Percentiles rank a stretch among this genome's conserved stretches.
These are phyloP conservation scores for Pharnaceum exiguum DNA, from an alignment of 148 eudicot species.

Conservation along the genomic window DNA sequence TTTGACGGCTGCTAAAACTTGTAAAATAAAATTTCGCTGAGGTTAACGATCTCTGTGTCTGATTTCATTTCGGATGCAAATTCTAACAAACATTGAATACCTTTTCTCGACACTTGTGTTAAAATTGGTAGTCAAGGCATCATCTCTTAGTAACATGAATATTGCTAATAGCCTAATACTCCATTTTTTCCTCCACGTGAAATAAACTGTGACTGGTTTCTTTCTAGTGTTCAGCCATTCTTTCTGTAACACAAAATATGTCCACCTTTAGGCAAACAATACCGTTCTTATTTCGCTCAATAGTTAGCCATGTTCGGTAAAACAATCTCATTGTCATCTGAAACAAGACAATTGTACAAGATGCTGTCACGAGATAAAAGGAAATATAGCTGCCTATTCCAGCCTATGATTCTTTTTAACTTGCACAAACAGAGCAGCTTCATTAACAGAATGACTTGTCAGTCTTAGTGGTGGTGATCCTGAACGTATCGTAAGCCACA, in stretches of 20 bases:
- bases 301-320: slow-evolving; percentile 1
- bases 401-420: neutral
- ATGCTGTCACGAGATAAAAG: neutral
- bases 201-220: too few species aligned
- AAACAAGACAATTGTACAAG: neutral
- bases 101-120: neutral
- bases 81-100: neutral
- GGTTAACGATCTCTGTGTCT: too few species aligned
- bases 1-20: neutral
- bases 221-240: too few species aligned
- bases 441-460: neutral
- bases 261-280: too few species aligned
- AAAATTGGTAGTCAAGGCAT: too few species aligned
- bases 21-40: slow-evolving; percentile 19
- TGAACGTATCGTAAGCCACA: slow-evolving; percentile 92
- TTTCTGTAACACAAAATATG: too few species aligned
- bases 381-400: neutral
- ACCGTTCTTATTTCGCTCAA: neutral
- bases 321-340: neutral
- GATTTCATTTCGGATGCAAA: too few species aligned
- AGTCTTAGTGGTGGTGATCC: slow-evolving; percentile 61
- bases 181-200: too few species aligned
- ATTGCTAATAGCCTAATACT: too few species aligned
- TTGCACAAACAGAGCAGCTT: neutral
- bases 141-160: too few species aligned